Conservation (phyloP, 371 early-diverging fungal species). For the Circinella minor region DNA sequence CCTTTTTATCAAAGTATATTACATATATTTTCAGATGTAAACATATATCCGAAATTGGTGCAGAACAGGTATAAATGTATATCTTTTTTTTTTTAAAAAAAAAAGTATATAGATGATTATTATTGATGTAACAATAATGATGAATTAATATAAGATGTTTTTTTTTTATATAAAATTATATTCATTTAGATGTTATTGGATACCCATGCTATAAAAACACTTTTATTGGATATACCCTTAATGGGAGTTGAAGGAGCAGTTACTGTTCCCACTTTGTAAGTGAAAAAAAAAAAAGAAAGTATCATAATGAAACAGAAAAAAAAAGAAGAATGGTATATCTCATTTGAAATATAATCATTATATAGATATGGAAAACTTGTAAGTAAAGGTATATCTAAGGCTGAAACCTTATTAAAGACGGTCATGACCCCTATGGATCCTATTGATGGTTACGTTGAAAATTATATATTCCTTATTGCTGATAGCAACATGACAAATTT, state of each 20-base stretch:
- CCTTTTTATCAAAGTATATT: conserved; percentile 67
- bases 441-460: conserved; percentile 80
- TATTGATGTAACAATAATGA: too few species aligned
- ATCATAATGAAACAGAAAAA: neutral
- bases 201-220: conserved; percentile 85
- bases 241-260: conserved; percentile 53
- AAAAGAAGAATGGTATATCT: neutral
- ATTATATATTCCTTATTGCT: conserved; percentile 84
- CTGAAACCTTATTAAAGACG: conserved; percentile 88
- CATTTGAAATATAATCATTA: neutral
- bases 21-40: conserved; percentile 73
- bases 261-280: conserved; percentile 67
- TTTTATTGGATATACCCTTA: conserved; percentile 74
- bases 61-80: conserved; percentile 68
- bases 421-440: conserved; percentile 90
- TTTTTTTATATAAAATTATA: neutral
- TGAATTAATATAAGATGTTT: too few species aligned
- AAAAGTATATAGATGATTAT: too few species aligned
- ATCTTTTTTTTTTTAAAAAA: neutral
- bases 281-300: neutral
- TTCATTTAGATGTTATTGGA: conserved; percentile 79
- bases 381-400: conserved; percentile 74
- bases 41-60: conserved; percentile 86
- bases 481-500: conserved; percentile 72
- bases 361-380: conserved; percentile 81